Conservation (phyloP, 2,329 filamentous ascomycete species). For the Trichoderma oligosporum region DNA sequence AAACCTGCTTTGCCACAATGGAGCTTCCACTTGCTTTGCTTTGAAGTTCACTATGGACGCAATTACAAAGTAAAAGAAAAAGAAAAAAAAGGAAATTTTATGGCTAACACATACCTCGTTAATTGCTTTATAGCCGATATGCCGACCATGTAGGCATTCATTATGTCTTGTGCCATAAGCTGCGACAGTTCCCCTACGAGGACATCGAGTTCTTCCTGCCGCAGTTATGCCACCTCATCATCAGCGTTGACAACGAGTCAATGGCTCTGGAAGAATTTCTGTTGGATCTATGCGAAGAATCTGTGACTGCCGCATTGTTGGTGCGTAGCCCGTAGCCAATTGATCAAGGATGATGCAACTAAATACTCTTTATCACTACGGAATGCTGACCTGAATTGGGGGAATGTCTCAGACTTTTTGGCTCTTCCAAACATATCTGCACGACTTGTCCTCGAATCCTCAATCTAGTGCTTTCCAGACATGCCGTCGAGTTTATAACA, state of each 20-base stretch:
- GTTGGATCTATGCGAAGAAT: constrained; percentile 81
- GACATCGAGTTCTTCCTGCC: constrained; percentile 92
- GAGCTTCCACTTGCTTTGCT: background rate
- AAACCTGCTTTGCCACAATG: background rate
- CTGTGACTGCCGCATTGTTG: constrained; percentile 76
- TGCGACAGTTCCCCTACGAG: constrained; percentile 84
- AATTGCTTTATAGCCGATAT: constrained; percentile 60
- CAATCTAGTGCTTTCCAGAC: constrained; percentile 76
- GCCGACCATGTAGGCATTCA: constrained; percentile 87
- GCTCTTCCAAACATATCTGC: constrained; percentile 84
- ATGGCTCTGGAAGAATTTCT: constrained; percentile 89
- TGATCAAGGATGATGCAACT: background rate
- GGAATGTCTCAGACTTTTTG: constrained; percentile 76
- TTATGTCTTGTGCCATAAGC: constrained; percentile 83
- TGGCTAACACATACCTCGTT: constrained; percentile 18
- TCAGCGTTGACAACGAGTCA: constrained; percentile 85
- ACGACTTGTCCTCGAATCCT: constrained; percentile 72
- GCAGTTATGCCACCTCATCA: constrained; percentile 81
- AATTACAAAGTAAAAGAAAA: constrained; percentile 25
- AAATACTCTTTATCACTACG: background rate
- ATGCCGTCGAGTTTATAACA: constrained; percentile 80
- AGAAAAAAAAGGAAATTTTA: no score
- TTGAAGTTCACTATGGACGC: background rate
- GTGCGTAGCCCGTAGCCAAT: constrained; percentile 48
- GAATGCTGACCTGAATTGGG: constrained; percentile 11